phyloP scores from a whole-genome alignment of 768 basidiomycete species.

The Chlorophyllum brunneum region DNA sequence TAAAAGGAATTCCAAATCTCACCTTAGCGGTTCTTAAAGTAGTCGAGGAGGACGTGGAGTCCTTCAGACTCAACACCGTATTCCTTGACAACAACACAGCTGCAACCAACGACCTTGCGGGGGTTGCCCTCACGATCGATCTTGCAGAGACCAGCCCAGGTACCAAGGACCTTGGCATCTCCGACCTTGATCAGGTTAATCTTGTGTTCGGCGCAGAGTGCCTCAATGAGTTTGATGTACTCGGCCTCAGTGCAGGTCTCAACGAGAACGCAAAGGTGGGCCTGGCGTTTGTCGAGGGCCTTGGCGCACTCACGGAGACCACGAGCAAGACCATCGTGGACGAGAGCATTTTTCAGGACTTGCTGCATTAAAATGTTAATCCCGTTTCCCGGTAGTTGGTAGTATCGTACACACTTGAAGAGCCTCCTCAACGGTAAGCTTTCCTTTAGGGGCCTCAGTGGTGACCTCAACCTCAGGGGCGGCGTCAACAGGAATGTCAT shows the following conservation, averaged over 20 bases:
- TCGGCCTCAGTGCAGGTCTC: constrained; percentile 99
- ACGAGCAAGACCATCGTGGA: constrained; percentile 97
- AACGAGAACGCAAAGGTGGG: constrained; percentile 97
- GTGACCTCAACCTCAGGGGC: constrained; percentile 78
- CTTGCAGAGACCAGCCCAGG: constrained; percentile 99
- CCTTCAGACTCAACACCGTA: constrained; percentile 95
- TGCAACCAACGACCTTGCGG: constrained; percentile 91
- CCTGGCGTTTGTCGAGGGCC: constrained; percentile 97
- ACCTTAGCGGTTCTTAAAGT: constrained; percentile 92
- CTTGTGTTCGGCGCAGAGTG: constrained; percentile 98
- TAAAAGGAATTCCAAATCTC: constrained; percentile 22
- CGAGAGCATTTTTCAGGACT: constrained; percentile 98
- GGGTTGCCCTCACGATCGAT: constrained; percentile 99
- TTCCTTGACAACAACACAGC: constrained; percentile 96
- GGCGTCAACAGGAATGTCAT: constrained; percentile 68
- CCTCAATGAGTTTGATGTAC: constrained; percentile 99
- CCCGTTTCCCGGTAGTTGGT: not conserved
- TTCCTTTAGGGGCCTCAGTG: constrained; percentile 89
- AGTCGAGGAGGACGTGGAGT: constrained; percentile 87
- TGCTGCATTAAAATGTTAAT: constrained; percentile 50
- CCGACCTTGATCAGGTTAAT: constrained; percentile 99
- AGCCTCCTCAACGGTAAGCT: constrained; percentile 93
- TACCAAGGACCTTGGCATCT: constrained; percentile 96
- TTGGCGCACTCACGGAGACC: constrained; percentile 98
- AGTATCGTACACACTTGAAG: constrained; percentile 62